phyloP scores from a whole-genome alignment of 441 rosid species.

The Biscutella laevigata region DNA sequence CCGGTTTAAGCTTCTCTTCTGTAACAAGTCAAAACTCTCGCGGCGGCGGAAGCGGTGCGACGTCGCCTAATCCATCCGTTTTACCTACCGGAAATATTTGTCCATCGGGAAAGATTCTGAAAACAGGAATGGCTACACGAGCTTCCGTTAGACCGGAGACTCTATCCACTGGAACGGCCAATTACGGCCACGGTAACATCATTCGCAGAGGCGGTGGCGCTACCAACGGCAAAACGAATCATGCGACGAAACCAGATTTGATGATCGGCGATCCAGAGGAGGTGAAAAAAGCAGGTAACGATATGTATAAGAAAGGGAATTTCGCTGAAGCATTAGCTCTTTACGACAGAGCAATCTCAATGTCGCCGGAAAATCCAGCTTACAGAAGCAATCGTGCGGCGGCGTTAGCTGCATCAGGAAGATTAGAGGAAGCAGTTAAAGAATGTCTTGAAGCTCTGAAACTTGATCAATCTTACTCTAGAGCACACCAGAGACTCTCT shows the following conservation, averaged over 20 bases:
- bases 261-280: slow-evolving; percentile 35
- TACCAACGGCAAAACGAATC: slow-evolving; percentile 3
- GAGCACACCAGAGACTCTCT: slow-evolving; percentile 57
- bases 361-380: slow-evolving; percentile 50
- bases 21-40: slow-evolving; percentile 10
- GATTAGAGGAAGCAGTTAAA: slow-evolving; percentile 46
- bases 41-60: slow-evolving; percentile 26
- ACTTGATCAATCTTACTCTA: slow-evolving; percentile 38
- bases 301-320: slow-evolving; percentile 46
- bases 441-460: slow-evolving; percentile 60
- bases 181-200: slow-evolving; percentile 68
- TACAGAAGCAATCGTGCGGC: slow-evolving; percentile 61
- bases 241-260: slow-evolving; percentile 11
- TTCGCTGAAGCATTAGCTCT: slow-evolving; percentile 42
- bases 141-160: slow-evolving; percentile 31
- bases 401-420: slow-evolving; percentile 45
- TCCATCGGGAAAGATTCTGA: slow-evolving; percentile 56
- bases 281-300: slow-evolving; percentile 55
- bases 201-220: slow-evolving; percentile 34
- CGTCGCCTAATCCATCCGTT: slow-evolving; percentile 32
- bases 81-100: slow-evolving; percentile 60
- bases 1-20: slow-evolving; percentile 38
- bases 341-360: slow-evolving; percentile 48
- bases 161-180: slow-evolving; percentile 39
- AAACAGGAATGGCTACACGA: slow-evolving; percentile 34